Evolutionary conservation across 352 stramenopile genomes (phyloP).

Genomic region (Globisporangium nagaii): DNA sequence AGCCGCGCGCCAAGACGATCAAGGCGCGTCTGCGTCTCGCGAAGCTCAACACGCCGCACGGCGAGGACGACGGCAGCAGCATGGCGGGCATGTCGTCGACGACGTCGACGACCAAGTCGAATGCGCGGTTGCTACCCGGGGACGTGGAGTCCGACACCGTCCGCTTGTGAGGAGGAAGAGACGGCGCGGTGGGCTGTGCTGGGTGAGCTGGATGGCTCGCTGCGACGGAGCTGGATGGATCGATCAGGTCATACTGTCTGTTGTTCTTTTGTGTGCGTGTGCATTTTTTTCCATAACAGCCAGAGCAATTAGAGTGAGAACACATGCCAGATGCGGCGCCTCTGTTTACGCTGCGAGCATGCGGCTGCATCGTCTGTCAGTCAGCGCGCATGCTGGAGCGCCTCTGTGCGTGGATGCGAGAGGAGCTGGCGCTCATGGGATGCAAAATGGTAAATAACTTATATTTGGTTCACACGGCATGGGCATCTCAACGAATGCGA

Average conservation of each 20-base stretch:
- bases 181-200: too few species aligned
- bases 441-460: slow-evolving; percentile 7
- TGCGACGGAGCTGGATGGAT: background rate
- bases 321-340: too few species aligned
- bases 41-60: slow-evolving; percentile 42
- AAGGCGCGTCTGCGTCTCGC: slow-evolving; percentile 57
- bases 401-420: background rate
- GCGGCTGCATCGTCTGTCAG: background rate
- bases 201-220: too few species aligned
- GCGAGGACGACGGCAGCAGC: slow-evolving; percentile 23
- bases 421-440: background rate
- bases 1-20: slow-evolving; percentile 50
- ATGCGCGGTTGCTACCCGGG: slow-evolving; percentile 32
- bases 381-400: background rate
- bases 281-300: too few species aligned
- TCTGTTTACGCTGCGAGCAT: background rate
- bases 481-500: too few species aligned
- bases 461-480: background rate
- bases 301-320: background rate
- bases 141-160: slow-evolving; percentile 13
- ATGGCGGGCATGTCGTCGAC: slow-evolving; percentile 33
- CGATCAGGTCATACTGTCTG: background rate
- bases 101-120: slow-evolving; percentile 59
- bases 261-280: background rate
- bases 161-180: slow-evolving; percentile 17